A percentile compares a stretch with the other conserved stretches of the same genome.
Conservation (phyloP, 345 rosid species). For the Capsella bursapastoris region DNA sequence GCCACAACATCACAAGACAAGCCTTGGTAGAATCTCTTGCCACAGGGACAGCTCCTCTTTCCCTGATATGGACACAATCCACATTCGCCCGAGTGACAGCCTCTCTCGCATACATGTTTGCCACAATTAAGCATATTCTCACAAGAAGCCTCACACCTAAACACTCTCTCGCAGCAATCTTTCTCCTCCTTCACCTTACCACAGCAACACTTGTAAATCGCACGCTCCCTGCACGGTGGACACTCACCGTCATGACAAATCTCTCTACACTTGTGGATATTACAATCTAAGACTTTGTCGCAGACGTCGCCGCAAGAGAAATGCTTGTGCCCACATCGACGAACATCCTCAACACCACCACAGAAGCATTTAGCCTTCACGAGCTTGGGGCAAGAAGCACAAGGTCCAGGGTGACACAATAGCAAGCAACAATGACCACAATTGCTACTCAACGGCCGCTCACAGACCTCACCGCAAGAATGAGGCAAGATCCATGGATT, state of each 20-base stretch:
- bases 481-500: constrained; percentile 93
- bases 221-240: constrained; percentile 69
- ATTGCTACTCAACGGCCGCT: constrained; percentile 58
- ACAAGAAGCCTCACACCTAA: constrained; percentile 73
- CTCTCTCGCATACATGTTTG: constrained; percentile 75
- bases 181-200: constrained; percentile 66
- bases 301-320: constrained; percentile 70
- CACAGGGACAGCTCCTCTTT: constrained; percentile 88
- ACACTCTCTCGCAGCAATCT: constrained; percentile 76
- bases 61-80: constrained; percentile 85
- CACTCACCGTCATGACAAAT: constrained; percentile 75
- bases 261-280: constrained; percentile 58
- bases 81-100: constrained; percentile 80
- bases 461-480: constrained; percentile 87
- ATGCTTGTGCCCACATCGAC: constrained; percentile 71
- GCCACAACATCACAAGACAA: constrained; percentile 72
- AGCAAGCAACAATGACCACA: constrained; percentile 86
- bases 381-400: constrained; percentile 86
- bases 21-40: constrained; percentile 74
- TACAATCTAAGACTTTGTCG: constrained; percentile 57
- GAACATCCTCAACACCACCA: constrained; percentile 60
- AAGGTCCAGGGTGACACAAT: constrained; percentile 90
- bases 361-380: constrained; percentile 69
- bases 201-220: constrained; percentile 62
- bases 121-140: constrained; percentile 63